phyloP scores from a whole-genome alignment of 2,329 filamentous ascomycete genomes.

The Trichoderma citrinoviride region DNA sequence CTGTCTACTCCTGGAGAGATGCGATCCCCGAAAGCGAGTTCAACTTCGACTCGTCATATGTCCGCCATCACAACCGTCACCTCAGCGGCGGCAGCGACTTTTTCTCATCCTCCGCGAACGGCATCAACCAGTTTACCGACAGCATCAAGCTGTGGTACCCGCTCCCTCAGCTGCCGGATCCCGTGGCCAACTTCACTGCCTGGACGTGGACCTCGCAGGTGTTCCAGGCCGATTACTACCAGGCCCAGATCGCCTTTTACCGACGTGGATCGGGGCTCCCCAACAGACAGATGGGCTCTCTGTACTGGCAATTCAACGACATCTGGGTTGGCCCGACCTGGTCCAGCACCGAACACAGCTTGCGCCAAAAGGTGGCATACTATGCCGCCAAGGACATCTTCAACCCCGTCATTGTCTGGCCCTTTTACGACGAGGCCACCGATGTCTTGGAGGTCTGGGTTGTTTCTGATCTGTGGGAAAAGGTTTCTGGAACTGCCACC shows the following conservation, averaged over 20 bases:
- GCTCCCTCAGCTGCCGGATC: slow-evolving; percentile 49
- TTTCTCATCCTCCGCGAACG: slow-evolving; percentile 26
- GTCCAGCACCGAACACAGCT: slow-evolving; percentile 61
- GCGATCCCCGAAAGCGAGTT: slow-evolving; percentile 51
- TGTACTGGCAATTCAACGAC: slow-evolving; percentile 66
- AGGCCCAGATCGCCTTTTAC: slow-evolving; percentile 59
- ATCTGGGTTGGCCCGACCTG: slow-evolving; percentile 64
- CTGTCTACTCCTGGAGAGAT: slow-evolving; percentile 55
- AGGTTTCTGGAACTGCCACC: slow-evolving; percentile 10
- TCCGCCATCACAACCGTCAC: slow-evolving; percentile 58
- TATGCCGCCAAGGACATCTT: slow-evolving; percentile 58
- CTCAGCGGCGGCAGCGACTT: slow-evolving; percentile 17
- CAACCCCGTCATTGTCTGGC: slow-evolving; percentile 54
- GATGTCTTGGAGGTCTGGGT: slow-evolving; percentile 22
- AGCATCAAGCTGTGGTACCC: slow-evolving; percentile 58
- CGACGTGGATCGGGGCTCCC: slow-evolving; percentile 55
- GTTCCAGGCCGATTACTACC: slow-evolving; percentile 63
- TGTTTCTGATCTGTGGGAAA: slow-evolving; percentile 23
- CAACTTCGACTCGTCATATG: slow-evolving; percentile 54
- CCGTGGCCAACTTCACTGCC: slow-evolving; percentile 56
- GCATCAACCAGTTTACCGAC: slow-evolving; percentile 57
- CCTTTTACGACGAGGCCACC: slow-evolving; percentile 12
- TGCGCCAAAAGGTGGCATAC: slow-evolving; percentile 62
- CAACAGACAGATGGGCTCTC: slow-evolving; percentile 55
- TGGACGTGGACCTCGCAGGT: slow-evolving; percentile 62